A percentile compares a stretch with the other conserved stretches of the same genome.
Conservation (phyloP, 768 basidiomycete genomes). For the Boletus rufocinnamomeus region DNA sequence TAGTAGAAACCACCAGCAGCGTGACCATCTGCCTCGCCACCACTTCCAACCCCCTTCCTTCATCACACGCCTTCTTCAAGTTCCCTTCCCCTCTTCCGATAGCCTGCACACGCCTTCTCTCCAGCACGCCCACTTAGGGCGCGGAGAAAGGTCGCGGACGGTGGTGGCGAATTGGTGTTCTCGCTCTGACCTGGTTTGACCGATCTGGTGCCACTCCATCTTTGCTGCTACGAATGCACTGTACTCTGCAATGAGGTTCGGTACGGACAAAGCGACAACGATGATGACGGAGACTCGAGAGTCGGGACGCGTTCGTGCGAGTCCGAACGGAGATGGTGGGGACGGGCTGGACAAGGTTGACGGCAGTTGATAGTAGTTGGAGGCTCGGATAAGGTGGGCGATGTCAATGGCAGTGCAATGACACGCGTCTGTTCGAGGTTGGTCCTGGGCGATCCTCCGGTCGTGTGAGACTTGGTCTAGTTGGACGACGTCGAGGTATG, state of each 20-base stretch:
- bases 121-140: slow-evolving; percentile 21
- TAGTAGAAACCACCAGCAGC: neutral
- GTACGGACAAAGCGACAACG: neutral
- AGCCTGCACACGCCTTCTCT: slow-evolving; percentile 17
- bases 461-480: too few relatives aligned
- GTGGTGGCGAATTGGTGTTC: slow-evolving; percentile 6
- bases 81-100: neutral
- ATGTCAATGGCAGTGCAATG: neutral
- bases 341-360: neutral
- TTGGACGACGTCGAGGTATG: neutral
- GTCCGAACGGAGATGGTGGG: neutral
- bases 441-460: too few relatives aligned
- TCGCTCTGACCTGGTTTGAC: neutral
- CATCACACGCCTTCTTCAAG: neutral
- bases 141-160: slow-evolving; percentile 14
- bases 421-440: too few relatives aligned
- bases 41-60: neutral
- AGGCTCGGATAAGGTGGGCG: neutral
- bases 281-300: slow-evolving; percentile 1
- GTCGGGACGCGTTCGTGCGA: neutral
- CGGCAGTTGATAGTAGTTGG: neutral
- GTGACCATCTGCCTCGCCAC: neutral
- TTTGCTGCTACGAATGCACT: neutral
- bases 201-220: neutral
- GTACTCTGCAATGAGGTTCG: neutral